Evolutionary conservation across 2,329 filamentous ascomycete species (phyloP).

Genomic region (Boeremia exigua): DNA sequence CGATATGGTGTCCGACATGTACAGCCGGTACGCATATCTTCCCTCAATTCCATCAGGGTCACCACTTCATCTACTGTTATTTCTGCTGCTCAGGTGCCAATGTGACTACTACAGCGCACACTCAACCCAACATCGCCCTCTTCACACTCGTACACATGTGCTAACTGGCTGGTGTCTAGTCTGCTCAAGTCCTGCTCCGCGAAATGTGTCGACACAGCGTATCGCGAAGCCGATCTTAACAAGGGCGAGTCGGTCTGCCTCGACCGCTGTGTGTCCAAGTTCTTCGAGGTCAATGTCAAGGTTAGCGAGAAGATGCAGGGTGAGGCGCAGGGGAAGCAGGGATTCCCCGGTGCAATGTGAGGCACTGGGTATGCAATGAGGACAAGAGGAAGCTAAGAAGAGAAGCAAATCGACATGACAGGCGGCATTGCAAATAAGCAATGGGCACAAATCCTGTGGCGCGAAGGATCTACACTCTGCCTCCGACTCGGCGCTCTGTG

Average conservation of each 20-base stretch:
- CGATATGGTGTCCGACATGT: conserved; percentile 97
- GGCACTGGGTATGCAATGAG: neutral
- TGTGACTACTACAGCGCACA: neutral
- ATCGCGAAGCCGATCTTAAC: conserved; percentile 96
- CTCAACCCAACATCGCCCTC: neutral
- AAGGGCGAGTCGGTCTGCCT: conserved; percentile 99
- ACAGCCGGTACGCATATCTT: conserved; percentile 78
- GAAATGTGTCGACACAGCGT: conserved; percentile 91
- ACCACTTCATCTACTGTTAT: neutral
- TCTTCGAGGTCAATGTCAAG: conserved; percentile 98
- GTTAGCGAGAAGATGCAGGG: conserved; percentile 96
- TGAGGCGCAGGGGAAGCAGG: conserved; percentile 70
- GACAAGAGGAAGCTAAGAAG: neutral
- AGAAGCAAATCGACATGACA: neutral
- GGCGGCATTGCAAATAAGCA: neutral
- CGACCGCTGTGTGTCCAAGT: conserved; percentile 96
- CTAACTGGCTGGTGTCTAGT: conserved; percentile 53
- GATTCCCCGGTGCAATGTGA: conserved; percentile 32
- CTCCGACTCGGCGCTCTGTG: neutral
- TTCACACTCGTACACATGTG: neutral
- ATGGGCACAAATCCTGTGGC: neutral
- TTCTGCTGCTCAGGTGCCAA: neutral
- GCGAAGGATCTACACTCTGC: neutral
- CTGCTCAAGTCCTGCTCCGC: conserved; percentile 87
- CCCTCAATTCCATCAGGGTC: neutral